Evolutionary conservation across 2,329 filamentous ascomycete genomes (phyloP).

Genomic region (Mycogone perniciosa): DNA sequence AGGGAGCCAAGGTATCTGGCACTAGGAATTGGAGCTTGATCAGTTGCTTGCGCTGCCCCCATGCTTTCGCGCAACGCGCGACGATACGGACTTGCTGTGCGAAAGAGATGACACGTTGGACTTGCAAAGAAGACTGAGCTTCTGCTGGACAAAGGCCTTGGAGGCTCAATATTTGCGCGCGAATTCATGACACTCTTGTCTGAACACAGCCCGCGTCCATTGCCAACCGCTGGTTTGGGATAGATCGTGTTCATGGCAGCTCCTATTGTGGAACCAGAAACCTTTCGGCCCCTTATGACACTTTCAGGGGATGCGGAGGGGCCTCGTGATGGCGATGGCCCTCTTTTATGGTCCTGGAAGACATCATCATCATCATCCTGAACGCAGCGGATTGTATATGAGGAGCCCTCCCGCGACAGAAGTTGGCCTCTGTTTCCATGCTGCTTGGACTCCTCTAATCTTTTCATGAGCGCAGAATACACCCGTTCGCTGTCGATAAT

Average conservation of each 20-base stretch:
- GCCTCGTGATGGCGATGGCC: background rate
- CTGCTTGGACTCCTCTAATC: slow-evolving; percentile 36
- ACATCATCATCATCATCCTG: slow-evolving; percentile 25
- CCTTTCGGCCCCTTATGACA: background rate
- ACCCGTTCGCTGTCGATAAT: slow-evolving; percentile 51
- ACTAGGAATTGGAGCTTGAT: slow-evolving; percentile 21
- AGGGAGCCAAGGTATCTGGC: slow-evolving; percentile 36
- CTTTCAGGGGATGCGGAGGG: background rate
- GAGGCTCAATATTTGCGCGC: slow-evolving; percentile 14
- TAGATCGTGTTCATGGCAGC: slow-evolving; percentile 10
- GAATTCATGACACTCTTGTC: slow-evolving; percentile 4
- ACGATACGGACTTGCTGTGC: slow-evolving; percentile 50
- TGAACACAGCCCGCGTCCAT: slow-evolving; percentile 11
- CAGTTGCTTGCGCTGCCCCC: slow-evolving; percentile 26
- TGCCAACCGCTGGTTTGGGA: slow-evolving; percentile 10
- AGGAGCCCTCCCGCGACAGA: slow-evolving; percentile 5
- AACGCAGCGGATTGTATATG: slow-evolving; percentile 30
- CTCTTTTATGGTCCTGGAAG: slow-evolving; percentile 18
- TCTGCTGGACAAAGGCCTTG: slow-evolving; percentile 32
- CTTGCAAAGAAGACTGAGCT: slow-evolving; percentile 48
- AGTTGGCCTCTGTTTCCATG: slow-evolving; percentile 2
- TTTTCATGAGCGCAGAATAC: slow-evolving; percentile 59
- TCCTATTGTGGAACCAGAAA: background rate
- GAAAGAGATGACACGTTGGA: slow-evolving; percentile 44
- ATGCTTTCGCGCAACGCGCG: slow-evolving; percentile 44